Percentiles rank a stretch among this genome's conserved stretches.
Evolutionary conservation across 2,329 filamentous ascomycete species (phyloP).

Genomic region (Thielaviopsis musarum): DNA sequence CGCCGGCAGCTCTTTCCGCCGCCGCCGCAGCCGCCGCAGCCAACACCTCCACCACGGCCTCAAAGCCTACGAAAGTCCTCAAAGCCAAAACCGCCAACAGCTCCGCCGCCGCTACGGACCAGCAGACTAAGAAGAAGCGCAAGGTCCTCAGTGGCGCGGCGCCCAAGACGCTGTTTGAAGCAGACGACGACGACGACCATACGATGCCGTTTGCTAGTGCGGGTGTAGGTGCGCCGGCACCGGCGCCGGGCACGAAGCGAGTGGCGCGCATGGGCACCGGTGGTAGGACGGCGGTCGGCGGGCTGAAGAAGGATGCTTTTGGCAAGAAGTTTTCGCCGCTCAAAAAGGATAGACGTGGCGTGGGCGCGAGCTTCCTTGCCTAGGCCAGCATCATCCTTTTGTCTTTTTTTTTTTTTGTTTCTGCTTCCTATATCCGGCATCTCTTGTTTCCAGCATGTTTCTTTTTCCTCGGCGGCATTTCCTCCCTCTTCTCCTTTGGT

Average conservation of each 20-base stretch:
- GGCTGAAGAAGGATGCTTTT: conserved; percentile 25
- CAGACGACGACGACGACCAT: conserved; percentile 32
- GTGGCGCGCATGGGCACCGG: not conserved
- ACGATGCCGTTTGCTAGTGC: conserved; percentile 2
- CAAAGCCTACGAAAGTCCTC: conserved; percentile 1
- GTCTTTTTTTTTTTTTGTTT: not conserved
- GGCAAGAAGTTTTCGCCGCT: conserved; percentile 49
- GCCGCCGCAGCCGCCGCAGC: not conserved
- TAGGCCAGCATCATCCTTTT: conserved; percentile 15
- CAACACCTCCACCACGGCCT: conserved; percentile 4
- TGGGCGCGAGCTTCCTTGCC: conserved; percentile 42
- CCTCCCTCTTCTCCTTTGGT: not conserved
- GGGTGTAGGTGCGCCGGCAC: conserved; percentile 14
- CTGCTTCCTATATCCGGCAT: not conserved
- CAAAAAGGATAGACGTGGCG: conserved; percentile 50
- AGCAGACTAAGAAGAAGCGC: conserved; percentile 51
- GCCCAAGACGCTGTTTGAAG: conserved; percentile 48
- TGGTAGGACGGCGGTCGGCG: conserved; percentile 12
- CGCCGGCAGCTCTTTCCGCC: not conserved
- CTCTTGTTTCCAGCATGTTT: too few relatives aligned
- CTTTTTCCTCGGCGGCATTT: too few relatives aligned
- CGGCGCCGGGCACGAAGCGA: conserved; percentile 1
- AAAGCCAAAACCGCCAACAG: conserved; percentile 5
- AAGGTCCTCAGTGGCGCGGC: conserved; percentile 42
- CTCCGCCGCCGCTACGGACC: conserved; percentile 15